These are phyloP conservation scores for Phytopythium boreale DNA, from an alignment of 352 stramenopile species.

Conservation along the genomic window DNA sequence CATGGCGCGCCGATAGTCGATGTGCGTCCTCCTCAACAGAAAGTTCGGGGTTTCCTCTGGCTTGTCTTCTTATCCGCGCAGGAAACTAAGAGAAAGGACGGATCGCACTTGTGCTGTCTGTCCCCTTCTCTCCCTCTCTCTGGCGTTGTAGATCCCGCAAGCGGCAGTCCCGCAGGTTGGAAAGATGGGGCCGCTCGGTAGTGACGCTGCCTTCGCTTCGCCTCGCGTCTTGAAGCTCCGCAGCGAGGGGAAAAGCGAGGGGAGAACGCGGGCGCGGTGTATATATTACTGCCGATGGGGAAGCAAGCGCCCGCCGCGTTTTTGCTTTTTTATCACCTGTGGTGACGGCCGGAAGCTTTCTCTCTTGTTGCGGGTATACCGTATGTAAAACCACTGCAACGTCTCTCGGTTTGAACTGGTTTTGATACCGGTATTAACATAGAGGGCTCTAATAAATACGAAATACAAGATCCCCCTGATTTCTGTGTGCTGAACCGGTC, in stretches of 20 bases:
- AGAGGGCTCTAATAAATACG: neutral
- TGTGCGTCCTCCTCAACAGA: neutral
- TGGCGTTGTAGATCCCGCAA: neutral
- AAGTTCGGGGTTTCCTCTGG: neutral
- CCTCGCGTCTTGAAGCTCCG: neutral
- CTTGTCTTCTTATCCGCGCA: neutral
- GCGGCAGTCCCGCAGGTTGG: neutral
- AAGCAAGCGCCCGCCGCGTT: neutral
- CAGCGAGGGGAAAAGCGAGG: neutral
- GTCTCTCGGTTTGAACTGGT: neutral
- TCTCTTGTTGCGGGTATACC: neutral
- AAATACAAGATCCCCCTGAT: neutral
- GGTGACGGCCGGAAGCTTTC: neutral
- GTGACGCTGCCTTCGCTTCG: neutral
- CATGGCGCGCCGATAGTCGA: neutral
- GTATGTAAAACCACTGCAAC: neutral
- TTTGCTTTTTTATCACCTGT: neutral
- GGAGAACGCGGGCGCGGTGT: neutral
- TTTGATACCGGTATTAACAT: neutral
- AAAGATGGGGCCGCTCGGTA: neutral
- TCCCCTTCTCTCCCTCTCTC: neutral
- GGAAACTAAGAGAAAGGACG: neutral
- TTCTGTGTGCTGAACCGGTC: neutral
- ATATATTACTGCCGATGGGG: neutral
- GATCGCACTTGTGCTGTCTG: neutral